phyloP scores from a whole-genome alignment of 2,329 filamentous ascomycete genomes.

The Escovopsis sp. region DNA sequence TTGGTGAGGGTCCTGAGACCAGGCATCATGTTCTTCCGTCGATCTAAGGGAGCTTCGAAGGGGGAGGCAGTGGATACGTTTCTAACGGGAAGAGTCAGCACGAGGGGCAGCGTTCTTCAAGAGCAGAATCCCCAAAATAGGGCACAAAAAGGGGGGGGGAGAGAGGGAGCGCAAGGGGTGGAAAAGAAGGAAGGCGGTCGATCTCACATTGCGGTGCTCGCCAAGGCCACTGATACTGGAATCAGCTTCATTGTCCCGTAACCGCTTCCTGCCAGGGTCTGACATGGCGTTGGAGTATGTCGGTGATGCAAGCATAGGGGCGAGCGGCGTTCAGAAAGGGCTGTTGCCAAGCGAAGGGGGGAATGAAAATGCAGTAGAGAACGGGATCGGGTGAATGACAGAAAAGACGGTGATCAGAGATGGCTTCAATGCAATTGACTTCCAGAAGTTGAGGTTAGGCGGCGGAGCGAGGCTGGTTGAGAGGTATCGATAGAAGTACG shows the following conservation, averaged over 20 bases:
- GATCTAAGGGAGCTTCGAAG: conserved; percentile 29
- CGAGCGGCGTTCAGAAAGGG: neutral
- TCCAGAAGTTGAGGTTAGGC: too few species aligned
- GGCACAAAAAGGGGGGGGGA: too few species aligned
- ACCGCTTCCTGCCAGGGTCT: conserved; percentile 28
- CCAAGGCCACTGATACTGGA: conserved; percentile 27
- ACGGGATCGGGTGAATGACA: neutral
- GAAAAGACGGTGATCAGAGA: too few species aligned
- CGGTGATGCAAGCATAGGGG: conserved; percentile 23
- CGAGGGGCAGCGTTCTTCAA: neutral
- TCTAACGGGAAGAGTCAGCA: conserved; percentile 22
- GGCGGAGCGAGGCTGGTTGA: too few species aligned
- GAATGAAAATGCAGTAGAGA: neutral
- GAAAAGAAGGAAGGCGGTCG: neutral
- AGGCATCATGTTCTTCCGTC: conserved; percentile 19
- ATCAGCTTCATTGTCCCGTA: conserved; percentile 32
- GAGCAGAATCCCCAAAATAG: too few species aligned
- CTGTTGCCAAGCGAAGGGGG: conserved; percentile 1
- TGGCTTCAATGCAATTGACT: neutral
- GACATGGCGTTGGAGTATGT: conserved; percentile 17
- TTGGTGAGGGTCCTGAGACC: conserved; percentile 18
- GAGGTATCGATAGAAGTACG: too few species aligned
- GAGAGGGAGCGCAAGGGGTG: too few species aligned
- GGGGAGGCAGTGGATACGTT: conserved; percentile 39
- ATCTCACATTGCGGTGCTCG: conserved; percentile 35